Evolutionary conservation across 176 grass and related monocot genomes (phyloP).

Genomic region (Saccharum officinarum): DNA sequence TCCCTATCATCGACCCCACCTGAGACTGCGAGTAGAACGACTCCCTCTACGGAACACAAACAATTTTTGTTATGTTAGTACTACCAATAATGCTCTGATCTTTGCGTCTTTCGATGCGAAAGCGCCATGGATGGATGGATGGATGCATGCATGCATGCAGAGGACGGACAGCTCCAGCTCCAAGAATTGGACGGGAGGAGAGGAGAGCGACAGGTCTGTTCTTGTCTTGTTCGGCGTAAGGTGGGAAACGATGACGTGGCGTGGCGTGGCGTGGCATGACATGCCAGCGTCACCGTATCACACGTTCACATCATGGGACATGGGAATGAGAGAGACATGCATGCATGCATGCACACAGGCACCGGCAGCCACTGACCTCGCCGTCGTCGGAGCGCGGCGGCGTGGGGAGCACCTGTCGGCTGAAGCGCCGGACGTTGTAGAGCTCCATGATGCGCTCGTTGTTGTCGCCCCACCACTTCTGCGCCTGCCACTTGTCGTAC

Average conservation of each 20-base stretch:
- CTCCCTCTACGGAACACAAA: conserved; percentile 32
- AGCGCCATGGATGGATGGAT: no score
- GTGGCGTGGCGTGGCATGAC: no score
- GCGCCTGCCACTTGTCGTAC: conserved; percentile 75
- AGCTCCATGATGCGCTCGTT: conserved; percentile 75
- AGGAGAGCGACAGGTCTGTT: no score
- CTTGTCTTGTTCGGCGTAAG: background rate
- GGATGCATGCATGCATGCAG: background rate
- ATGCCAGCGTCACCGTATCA: no score
- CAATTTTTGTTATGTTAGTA: background rate
- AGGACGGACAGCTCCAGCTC: background rate
- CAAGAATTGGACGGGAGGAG: no score
- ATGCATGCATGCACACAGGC: no score
- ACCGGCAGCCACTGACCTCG: conserved; percentile 14
- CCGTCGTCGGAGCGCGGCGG: conserved; percentile 50
- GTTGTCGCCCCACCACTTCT: conserved; percentile 82
- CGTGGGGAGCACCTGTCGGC: conserved; percentile 56
- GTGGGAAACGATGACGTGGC: background rate
- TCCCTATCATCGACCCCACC: conserved; percentile 31
- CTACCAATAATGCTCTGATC: background rate
- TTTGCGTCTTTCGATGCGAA: background rate
- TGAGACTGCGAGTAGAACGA: conserved; percentile 56
- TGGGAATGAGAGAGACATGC: background rate
- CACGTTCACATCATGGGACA: background rate
- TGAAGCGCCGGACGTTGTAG: conserved; percentile 70